These are phyloP conservation scores for Cucurbita moschata DNA, from an alignment of 306 rosid genomes.

Conservation along the genomic window DNA sequence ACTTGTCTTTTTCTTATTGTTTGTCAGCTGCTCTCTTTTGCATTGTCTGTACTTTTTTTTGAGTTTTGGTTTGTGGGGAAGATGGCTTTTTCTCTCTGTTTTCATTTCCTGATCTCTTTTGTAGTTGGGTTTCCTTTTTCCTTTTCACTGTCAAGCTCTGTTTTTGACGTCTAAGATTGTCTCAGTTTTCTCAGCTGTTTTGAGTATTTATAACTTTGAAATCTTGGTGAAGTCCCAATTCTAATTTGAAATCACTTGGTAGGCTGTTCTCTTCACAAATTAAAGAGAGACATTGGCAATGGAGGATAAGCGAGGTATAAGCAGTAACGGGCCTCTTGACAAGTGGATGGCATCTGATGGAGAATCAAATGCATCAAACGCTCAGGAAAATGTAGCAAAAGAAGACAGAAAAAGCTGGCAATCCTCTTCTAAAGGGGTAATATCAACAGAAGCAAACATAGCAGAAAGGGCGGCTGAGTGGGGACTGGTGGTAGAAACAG, in stretches of 20 bases:
- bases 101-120: not conserved
- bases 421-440: not conserved
- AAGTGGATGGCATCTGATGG: slow-evolving; percentile 8
- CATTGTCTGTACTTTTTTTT: not conserved
- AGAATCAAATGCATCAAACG: not conserved
- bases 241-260: not conserved
- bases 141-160: not conserved
- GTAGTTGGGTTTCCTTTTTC: not conserved
- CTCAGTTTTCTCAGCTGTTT: not conserved
- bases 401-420: not conserved
- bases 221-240: not conserved
- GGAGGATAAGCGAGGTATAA: not conserved
- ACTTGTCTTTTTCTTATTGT: not conserved
- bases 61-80: not conserved
- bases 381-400: not conserved
- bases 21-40: not conserved
- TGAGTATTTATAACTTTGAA: not conserved
- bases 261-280: slow-evolving; percentile 1
- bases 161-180: not conserved
- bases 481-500: slow-evolving; percentile 59
- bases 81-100: not conserved
- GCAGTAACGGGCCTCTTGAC: not conserved
- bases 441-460: slow-evolving; percentile 35
- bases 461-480: slow-evolving; percentile 73
- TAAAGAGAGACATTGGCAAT: not conserved